These are phyloP conservation scores for Secale cereale DNA, from an alignment of 176 grass and related monocot species.

Conservation along the genomic window DNA sequence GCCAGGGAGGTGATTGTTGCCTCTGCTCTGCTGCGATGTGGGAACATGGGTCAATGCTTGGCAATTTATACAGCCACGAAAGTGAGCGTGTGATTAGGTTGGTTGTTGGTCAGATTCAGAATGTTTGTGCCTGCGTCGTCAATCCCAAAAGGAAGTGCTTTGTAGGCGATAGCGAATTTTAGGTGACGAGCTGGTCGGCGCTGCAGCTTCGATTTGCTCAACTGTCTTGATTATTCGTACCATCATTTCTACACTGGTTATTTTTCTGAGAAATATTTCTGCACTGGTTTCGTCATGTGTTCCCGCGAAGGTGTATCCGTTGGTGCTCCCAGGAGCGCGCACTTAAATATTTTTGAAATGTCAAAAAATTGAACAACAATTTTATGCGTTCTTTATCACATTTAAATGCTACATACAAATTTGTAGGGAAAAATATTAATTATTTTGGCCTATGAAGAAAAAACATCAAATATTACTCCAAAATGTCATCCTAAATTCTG, in stretches of 20 bases:
- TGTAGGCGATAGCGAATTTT: neutral
- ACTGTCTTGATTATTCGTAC: neutral
- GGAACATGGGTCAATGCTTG: neutral
- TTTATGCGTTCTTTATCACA: too few relatives aligned
- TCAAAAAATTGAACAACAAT: too few relatives aligned
- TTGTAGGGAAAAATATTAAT: too few relatives aligned
- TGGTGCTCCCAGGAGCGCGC: too few relatives aligned
- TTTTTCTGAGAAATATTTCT: too few relatives aligned
- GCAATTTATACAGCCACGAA: neutral
- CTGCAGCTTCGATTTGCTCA: neutral
- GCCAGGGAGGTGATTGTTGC: neutral
- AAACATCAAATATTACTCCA: too few relatives aligned
- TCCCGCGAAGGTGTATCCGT: too few relatives aligned
- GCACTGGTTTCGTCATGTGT: too few relatives aligned
- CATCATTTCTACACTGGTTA: neutral
- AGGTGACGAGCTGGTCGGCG: neutral
- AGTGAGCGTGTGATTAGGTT: neutral
- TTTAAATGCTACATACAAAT: too few relatives aligned
- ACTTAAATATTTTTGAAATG: too few relatives aligned
- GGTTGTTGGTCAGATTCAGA: slow-evolving; percentile 1
- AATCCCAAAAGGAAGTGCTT: neutral
- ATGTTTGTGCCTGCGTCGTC: neutral
- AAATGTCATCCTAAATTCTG: too few relatives aligned
- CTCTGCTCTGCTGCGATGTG: neutral
- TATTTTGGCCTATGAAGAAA: too few relatives aligned